Conservation (phyloP, 495 filamentous ascomycete species). For the Chlorociboria aeruginascens region DNA sequence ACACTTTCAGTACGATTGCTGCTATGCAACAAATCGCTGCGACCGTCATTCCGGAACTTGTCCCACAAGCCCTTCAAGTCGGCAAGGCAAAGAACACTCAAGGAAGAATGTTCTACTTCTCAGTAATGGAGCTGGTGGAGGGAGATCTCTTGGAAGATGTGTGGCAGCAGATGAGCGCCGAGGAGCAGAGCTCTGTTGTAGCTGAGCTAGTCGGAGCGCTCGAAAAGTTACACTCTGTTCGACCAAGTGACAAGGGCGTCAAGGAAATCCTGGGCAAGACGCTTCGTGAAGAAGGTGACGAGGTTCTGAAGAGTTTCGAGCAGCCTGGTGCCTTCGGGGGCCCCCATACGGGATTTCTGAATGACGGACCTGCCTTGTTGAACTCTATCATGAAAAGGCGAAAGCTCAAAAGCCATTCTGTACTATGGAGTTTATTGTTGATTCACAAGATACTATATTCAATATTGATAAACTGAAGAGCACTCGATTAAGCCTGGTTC, state of each 20-base stretch:
- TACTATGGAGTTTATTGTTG: slow-evolving; percentile 8
- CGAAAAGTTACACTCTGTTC: slow-evolving; percentile 10
- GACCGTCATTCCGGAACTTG: slow-evolving; percentile 13
- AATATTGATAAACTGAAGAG: no score
- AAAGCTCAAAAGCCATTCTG: slow-evolving; percentile 9
- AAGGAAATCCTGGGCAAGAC: slow-evolving; percentile 7
- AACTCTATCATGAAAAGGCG: slow-evolving; percentile 10
- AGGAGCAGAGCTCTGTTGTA: slow-evolving; percentile 11
- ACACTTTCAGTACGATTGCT: slow-evolving; percentile 4
- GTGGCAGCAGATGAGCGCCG: slow-evolving; percentile 3
- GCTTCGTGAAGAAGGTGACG: no score
- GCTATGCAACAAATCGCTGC: slow-evolving; percentile 12
- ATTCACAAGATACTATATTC: slow-evolving; percentile 5
- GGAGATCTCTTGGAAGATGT: slow-evolving; percentile 12
- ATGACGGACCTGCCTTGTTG: slow-evolving; percentile 5
- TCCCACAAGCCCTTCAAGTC: slow-evolving; percentile 11
- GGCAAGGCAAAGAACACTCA: slow-evolving; percentile 10
- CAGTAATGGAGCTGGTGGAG: slow-evolving; percentile 8
- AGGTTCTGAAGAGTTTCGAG: no score
- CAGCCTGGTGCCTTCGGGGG: background rate
- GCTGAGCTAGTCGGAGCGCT: slow-evolving; percentile 8
- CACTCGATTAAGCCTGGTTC: no score
- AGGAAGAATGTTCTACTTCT: slow-evolving; percentile 14
- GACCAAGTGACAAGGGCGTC: slow-evolving; percentile 2
- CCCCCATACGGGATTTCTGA: slow-evolving; percentile 12